These are phyloP conservation scores for Paramecium biaurelia DNA, from an alignment of 73 alveolate species.

Conservation along the genomic window DNA sequence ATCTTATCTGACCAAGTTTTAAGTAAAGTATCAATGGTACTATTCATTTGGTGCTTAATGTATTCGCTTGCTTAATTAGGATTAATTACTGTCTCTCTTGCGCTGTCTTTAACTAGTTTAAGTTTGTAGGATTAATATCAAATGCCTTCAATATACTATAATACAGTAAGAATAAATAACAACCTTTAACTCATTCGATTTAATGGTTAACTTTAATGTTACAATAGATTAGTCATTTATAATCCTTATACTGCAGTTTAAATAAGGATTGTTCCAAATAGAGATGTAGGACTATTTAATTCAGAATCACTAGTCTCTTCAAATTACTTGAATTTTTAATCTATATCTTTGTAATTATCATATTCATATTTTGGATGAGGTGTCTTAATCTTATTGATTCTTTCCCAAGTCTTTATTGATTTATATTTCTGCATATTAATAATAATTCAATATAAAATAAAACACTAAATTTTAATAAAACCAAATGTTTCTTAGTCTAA, in stretches of 20 bases:
- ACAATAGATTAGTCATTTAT: neutral
- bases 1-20: conserved; percentile 46
- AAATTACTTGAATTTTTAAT: neutral
- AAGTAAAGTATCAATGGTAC: conserved; percentile 15
- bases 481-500: neutral
- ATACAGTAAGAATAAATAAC: neutral
- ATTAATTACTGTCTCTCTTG: conserved; percentile 40
- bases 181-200: neutral
- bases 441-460: neutral
- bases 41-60: conserved; percentile 34
- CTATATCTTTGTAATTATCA: neutral
- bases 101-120: neutral
- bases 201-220: neutral
- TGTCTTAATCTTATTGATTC: neutral
- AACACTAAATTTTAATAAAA: too few relatives aligned
- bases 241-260: neutral
- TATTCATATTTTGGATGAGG: neutral
- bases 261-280: neutral
- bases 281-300: neutral
- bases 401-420: conserved; percentile 20
- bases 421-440: conserved; percentile 30
- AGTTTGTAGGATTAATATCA: conserved; percentile 20
- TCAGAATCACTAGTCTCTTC: neutral
- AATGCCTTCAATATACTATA: conserved; percentile 54
- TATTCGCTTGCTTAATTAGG: conserved; percentile 8